Evolutionary conservation across 2,329 filamentous ascomycete species (phyloP).

Genomic region (Trichoderma sp.): DNA sequence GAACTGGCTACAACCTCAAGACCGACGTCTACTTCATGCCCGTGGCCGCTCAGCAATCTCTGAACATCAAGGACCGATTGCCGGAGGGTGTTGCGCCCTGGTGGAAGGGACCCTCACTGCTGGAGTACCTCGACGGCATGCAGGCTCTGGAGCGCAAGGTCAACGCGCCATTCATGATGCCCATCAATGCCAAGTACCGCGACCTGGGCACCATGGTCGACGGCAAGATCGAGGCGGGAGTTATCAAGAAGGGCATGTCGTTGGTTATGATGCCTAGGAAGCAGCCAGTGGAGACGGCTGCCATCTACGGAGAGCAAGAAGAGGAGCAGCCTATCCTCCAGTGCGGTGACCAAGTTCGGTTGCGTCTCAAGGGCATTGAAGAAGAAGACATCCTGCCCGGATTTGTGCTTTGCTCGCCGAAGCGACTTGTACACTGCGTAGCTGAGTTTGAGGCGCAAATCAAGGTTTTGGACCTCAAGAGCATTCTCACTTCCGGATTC

Average conservation of each 20-base stretch:
- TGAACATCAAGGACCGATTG: conserved; percentile 88
- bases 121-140: conserved; percentile 96
- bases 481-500: conserved; percentile 90
- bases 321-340: conserved; percentile 82
- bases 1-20: conserved; percentile 91
- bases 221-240: conserved; percentile 93
- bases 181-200: conserved; percentile 91
- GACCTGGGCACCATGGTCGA: conserved; percentile 98
- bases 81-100: conserved; percentile 76
- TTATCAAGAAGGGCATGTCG: conserved; percentile 85
- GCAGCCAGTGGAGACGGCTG: conserved; percentile 76
- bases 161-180: conserved; percentile 99
- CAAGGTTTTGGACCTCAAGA: conserved; percentile 91
- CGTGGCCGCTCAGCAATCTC: conserved; percentile 83
- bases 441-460: conserved; percentile 93
- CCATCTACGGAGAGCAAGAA: conserved; percentile 93
- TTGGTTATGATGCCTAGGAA: conserved; percentile 97
- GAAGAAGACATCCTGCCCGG: conserved; percentile 96
- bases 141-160: conserved; percentile 90
- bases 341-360: conserved; percentile 91
- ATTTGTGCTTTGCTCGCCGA: conserved; percentile 94
- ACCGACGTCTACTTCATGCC: conserved; percentile 95
- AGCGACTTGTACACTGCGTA: conserved; percentile 91
- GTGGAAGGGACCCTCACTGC: conserved; percentile 86
- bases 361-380: conserved; percentile 91